Percentiles rank a stretch among this genome's conserved stretches.
These are phyloP conservation scores for Fusarium siculi DNA, from an alignment of 2,329 filamentous ascomycete species.

Conservation along the genomic window DNA sequence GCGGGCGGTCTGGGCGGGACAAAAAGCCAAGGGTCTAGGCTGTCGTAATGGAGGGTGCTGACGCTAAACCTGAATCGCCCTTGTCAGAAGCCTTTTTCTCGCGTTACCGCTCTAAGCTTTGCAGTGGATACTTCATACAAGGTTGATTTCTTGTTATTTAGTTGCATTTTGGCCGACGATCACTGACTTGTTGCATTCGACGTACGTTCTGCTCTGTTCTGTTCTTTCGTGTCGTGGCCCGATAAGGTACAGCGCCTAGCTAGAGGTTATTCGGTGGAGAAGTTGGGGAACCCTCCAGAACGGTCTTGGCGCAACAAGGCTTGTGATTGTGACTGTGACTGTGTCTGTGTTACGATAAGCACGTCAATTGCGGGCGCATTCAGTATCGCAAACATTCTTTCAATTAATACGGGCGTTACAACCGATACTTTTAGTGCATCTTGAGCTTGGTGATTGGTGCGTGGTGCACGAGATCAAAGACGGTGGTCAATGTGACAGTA, in stretches of 20 bases:
- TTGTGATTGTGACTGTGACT: background rate
- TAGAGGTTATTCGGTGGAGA: background rate
- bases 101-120: accelerated
- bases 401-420: background rate
- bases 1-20: no score
- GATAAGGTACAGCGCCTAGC: background rate
- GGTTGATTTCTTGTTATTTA: background rate
- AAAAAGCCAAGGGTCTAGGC: background rate
- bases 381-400: no score
- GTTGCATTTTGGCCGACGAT: accelerated
- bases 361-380: background rate
- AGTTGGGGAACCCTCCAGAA: constrained; percentile 3
- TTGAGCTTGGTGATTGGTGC: background rate
- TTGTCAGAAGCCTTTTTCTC: background rate
- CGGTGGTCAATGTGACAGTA: background rate
- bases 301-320: background rate
- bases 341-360: background rate
- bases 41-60: background rate
- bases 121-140: background rate
- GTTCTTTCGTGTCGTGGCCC: background rate
- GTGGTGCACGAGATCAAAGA: background rate
- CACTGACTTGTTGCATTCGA: background rate
- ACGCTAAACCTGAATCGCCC: background rate
- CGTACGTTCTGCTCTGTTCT: background rate
- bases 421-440: background rate